These are phyloP conservation scores for Oryza meyeriana DNA, from an alignment of 176 grass and related monocot genomes.

Conservation along the genomic window DNA sequence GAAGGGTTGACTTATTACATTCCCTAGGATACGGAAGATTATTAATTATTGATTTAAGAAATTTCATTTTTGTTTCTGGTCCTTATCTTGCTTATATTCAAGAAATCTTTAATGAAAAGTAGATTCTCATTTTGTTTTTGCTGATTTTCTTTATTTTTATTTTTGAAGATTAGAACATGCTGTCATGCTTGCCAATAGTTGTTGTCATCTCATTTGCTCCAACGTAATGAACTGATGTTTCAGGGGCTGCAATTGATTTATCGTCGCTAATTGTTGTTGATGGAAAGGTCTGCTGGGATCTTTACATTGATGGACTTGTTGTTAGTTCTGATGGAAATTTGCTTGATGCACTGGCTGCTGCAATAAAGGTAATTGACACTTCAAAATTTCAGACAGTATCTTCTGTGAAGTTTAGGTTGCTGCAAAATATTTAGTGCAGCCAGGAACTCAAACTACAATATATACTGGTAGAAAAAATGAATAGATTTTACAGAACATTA, in stretches of 20 bases:
- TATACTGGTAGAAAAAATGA: not conserved
- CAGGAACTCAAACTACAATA: not conserved
- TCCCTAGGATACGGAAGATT: not conserved
- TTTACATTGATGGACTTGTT: slow-evolving; percentile 80
- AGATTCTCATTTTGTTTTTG: not conserved
- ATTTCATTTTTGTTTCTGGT: not conserved
- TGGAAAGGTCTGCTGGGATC: slow-evolving; percentile 94
- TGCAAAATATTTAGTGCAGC: not conserved
- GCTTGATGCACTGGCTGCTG: slow-evolving; percentile 78
- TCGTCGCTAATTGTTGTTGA: slow-evolving; percentile 81
- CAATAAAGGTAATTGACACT: slow-evolving; percentile 64
- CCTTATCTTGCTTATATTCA: slow-evolving; percentile 1
- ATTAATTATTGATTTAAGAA: not conserved
- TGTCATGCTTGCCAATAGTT: not conserved
- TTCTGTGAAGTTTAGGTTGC: not conserved
- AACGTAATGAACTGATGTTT: slow-evolving; percentile 26
- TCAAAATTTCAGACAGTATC: slow-evolving; percentile 6
- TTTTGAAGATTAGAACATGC: not conserved
- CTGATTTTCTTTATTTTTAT: not conserved
- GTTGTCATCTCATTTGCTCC: not conserved
- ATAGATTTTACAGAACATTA: not conserved
- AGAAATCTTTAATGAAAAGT: not conserved
- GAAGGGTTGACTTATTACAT: not conserved
- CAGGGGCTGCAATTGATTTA: slow-evolving; percentile 85
- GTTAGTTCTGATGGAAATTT: slow-evolving; percentile 96